Percentiles rank a stretch among this genome's conserved stretches.
phyloP scores from a whole-genome alignment of 768 basidiomycete genomes.

The Hericium alpestre region DNA sequence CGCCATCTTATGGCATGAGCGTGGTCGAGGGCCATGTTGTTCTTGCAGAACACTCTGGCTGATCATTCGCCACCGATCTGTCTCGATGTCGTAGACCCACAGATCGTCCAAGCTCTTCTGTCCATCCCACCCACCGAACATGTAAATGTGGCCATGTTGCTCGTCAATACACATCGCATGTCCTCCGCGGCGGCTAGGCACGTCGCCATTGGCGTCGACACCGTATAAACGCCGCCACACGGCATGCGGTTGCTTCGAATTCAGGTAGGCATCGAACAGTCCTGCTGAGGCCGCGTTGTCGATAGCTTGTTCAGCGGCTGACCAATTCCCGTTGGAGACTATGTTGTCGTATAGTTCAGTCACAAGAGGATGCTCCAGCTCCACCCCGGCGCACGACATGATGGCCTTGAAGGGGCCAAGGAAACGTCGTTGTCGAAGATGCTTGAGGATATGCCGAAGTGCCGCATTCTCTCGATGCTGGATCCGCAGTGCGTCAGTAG shows the following conservation, averaged over 20 bases:
- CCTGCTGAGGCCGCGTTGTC: constrained; percentile 36
- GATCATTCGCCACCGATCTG: constrained; percentile 52
- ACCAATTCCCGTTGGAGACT: constrained; percentile 60
- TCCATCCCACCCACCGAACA: constrained; percentile 77
- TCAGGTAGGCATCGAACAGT: constrained; percentile 54
- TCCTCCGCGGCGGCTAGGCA: constrained; percentile 60
- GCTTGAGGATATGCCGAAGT: constrained; percentile 61
- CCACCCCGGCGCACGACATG: constrained; percentile 41
- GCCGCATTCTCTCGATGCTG: constrained; percentile 60
- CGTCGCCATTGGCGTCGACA: constrained; percentile 54
- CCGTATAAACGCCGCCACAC: constrained; percentile 52
- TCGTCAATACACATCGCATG: constrained; percentile 77
- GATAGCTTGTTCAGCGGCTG: constrained; percentile 44
- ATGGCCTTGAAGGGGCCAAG: constrained; percentile 55
- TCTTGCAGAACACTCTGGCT: constrained; percentile 45
- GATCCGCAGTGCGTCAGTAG: not conserved
- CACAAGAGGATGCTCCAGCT: constrained; percentile 61
- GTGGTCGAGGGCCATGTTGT: constrained; percentile 54
- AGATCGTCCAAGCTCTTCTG: constrained; percentile 65
- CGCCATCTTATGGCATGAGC: constrained; percentile 76
- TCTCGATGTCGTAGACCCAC: constrained; percentile 57
- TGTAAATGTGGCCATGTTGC: constrained; percentile 50
- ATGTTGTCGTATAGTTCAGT: constrained; percentile 53
- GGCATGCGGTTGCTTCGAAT: constrained; percentile 46
- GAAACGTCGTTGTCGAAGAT: constrained; percentile 66